These are phyloP conservation scores for Fomitopsis serialis DNA, from an alignment of 768 basidiomycete species.

Conservation along the genomic window DNA sequence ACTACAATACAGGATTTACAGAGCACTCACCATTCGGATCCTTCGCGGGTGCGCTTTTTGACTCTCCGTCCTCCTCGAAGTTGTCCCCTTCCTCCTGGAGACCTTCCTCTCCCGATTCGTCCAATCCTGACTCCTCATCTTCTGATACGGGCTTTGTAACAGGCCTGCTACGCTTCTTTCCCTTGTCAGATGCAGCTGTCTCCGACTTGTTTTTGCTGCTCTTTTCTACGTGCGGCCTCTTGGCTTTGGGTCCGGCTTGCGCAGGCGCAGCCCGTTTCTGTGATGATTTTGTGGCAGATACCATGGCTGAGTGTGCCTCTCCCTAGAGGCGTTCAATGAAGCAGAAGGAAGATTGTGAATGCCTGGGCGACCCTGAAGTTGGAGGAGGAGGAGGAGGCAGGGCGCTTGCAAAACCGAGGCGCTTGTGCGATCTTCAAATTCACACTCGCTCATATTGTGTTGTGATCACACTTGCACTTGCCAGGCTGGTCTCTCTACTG, in stretches of 20 bases:
- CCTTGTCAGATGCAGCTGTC: slow-evolving; percentile 23
- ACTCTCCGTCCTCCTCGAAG: slow-evolving; percentile 19
- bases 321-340: too few relatives aligned
- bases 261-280: slow-evolving; percentile 48
- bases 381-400: too few relatives aligned
- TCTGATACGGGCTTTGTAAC: slow-evolving; percentile 40
- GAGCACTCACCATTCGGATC: slow-evolving; percentile 52
- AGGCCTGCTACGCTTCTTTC: slow-evolving; percentile 57
- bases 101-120: slow-evolving; percentile 25
- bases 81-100: slow-evolving; percentile 32
- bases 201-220: slow-evolving; percentile 7
- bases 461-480: too few relatives aligned
- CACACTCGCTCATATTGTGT: too few relatives aligned
- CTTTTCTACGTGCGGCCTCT: slow-evolving; percentile 47
- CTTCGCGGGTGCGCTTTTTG: slow-evolving; percentile 27
- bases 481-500: too few relatives aligned
- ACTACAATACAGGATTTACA: slow-evolving; percentile 1
- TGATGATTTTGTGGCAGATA: slow-evolving; percentile 32
- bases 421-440: too few relatives aligned
- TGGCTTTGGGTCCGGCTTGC: slow-evolving; percentile 42
- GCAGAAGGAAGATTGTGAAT: too few relatives aligned
- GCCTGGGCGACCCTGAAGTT: too few relatives aligned
- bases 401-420: too few relatives aligned
- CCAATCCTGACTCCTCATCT: slow-evolving; percentile 33
- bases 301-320: too few relatives aligned